Percentiles rank a stretch among this genome's conserved stretches.
These are phyloP conservation scores for Coniochaeta sp. DNA, from an alignment of 2,329 filamentous ascomycete genomes.

Conservation along the genomic window DNA sequence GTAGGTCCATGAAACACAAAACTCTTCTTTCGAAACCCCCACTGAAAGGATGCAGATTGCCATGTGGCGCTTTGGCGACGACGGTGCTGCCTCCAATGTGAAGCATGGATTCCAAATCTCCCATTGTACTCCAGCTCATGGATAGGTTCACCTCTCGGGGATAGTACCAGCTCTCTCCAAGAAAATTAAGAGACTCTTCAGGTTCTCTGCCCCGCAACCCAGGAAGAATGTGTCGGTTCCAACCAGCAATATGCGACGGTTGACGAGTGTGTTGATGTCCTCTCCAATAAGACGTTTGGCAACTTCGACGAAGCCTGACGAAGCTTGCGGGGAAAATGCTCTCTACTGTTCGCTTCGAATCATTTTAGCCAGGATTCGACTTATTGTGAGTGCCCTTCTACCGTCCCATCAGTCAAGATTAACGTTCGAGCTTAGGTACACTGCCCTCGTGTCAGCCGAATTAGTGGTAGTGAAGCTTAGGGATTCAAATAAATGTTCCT, in stretches of 20 bases:
- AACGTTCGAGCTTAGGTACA: slow-evolving; percentile 13
- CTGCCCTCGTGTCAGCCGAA: slow-evolving; percentile 20
- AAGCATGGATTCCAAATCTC: slow-evolving; percentile 35
- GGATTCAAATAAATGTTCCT: slow-evolving; percentile 7
- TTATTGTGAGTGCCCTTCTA: slow-evolving; percentile 15
- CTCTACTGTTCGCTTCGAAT: slow-evolving; percentile 33
- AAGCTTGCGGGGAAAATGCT: slow-evolving; percentile 35
- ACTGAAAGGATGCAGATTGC: slow-evolving; percentile 19
- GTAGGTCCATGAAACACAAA: slow-evolving; percentile 4
- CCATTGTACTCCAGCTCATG: slow-evolving; percentile 22
- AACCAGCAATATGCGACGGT: slow-evolving; percentile 27
- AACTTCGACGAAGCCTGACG: slow-evolving; percentile 32
- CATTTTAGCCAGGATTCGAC: slow-evolving; percentile 22
- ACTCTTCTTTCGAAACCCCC: neutral
- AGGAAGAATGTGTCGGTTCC: slow-evolving; percentile 24
- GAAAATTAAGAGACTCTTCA: neutral
- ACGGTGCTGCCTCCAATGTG: slow-evolving; percentile 31
- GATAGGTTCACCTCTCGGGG: slow-evolving; percentile 10
- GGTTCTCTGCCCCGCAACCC: slow-evolving; percentile 23
- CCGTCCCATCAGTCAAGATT: neutral
- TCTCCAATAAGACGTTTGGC: slow-evolving; percentile 27
- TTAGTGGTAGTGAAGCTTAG: slow-evolving; percentile 12
- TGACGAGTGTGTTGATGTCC: slow-evolving; percentile 22
- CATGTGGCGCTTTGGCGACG: slow-evolving; percentile 38
- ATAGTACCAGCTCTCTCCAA: slow-evolving; percentile 18